Conservation (phyloP, 2,329 filamentous ascomycete genomes). For the Tolypocladium endophyticum region DNA sequence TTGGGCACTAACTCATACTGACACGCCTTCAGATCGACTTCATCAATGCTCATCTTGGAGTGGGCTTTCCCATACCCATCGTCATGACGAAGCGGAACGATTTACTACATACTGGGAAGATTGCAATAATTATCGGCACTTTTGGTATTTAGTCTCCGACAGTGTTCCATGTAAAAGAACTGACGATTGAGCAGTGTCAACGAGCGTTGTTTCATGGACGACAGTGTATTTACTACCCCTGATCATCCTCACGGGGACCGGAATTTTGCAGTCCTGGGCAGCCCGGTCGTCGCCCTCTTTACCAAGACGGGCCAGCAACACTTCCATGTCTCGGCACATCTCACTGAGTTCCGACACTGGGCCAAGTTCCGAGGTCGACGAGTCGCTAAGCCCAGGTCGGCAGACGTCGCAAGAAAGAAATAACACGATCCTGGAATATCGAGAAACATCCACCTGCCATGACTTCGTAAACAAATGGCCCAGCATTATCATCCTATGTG, state of each 20-base stretch:
- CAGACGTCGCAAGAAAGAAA: background rate
- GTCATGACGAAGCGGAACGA: conserved; percentile 30
- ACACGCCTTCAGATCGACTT: conserved; percentile 30
- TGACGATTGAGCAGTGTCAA: conserved; percentile 18
- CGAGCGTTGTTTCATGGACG: conserved; percentile 24
- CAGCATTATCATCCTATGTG: conserved; percentile 18
- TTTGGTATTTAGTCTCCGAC: conserved; percentile 27
- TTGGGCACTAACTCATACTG: background rate
- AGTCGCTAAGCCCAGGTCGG: background rate
- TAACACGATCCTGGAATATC: no score
- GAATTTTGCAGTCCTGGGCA: background rate
- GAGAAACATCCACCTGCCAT: background rate
- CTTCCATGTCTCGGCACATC: background rate
- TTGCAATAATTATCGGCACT: conserved; percentile 32
- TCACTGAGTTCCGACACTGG: background rate
- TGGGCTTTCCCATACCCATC: conserved; percentile 40
- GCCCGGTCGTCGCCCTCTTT: background rate
- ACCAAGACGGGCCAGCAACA: background rate
- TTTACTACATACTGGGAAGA: conserved; percentile 17
- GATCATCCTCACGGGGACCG: background rate
- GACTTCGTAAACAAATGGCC: conserved; percentile 6
- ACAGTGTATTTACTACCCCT: conserved; percentile 17
- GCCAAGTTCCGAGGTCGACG: background rate
- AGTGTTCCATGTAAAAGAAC: background rate
- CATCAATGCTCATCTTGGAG: conserved; percentile 38